Evolutionary conservation across 2,329 filamentous ascomycete genomes (phyloP).

Genomic region (Curvularia hawaiiensis): DNA sequence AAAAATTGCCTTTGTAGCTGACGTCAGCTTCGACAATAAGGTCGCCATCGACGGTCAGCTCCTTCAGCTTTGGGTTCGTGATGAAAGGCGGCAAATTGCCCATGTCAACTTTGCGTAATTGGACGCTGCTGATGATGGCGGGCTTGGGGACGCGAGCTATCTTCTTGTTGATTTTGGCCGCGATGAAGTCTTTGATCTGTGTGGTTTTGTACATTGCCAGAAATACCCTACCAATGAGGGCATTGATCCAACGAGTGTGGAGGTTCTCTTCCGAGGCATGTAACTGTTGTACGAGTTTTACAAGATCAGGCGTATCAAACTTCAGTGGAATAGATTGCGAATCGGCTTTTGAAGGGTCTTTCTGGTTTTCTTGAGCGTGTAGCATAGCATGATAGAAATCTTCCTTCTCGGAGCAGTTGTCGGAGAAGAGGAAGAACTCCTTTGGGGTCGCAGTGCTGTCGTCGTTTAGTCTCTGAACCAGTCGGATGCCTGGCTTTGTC

Average conservation of each 20-base stretch:
- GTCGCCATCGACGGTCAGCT: slow-evolving; percentile 90
- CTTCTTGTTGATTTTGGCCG: slow-evolving; percentile 91
- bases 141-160: slow-evolving; percentile 93
- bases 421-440: slow-evolving; percentile 92
- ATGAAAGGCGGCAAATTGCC: slow-evolving; percentile 87
- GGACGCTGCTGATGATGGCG: slow-evolving; percentile 83
- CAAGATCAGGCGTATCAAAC: slow-evolving; percentile 85
- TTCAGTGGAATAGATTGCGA: slow-evolving; percentile 71
- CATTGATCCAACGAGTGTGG: slow-evolving; percentile 93
- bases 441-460: slow-evolving; percentile 67
- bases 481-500: slow-evolving; percentile 59
- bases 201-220: slow-evolving; percentile 84
- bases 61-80: slow-evolving; percentile 84
- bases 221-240: slow-evolving; percentile 85
- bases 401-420: slow-evolving; percentile 95
- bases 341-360: slow-evolving; percentile 55
- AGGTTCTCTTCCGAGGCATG: slow-evolving; percentile 91
- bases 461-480: slow-evolving; percentile 68
- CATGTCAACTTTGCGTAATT: slow-evolving; percentile 81
- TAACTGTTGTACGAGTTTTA: slow-evolving; percentile 84
- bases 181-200: slow-evolving; percentile 78
- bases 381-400: slow-evolving; percentile 97
- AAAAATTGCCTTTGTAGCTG: slow-evolving; percentile 86
- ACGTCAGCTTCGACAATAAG: slow-evolving; percentile 86
- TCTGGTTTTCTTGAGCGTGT: slow-evolving; percentile 76